These are phyloP conservation scores for Pythium rhizo-oryzae DNA, from an alignment of 352 stramenopile species.

Conservation along the genomic window DNA sequence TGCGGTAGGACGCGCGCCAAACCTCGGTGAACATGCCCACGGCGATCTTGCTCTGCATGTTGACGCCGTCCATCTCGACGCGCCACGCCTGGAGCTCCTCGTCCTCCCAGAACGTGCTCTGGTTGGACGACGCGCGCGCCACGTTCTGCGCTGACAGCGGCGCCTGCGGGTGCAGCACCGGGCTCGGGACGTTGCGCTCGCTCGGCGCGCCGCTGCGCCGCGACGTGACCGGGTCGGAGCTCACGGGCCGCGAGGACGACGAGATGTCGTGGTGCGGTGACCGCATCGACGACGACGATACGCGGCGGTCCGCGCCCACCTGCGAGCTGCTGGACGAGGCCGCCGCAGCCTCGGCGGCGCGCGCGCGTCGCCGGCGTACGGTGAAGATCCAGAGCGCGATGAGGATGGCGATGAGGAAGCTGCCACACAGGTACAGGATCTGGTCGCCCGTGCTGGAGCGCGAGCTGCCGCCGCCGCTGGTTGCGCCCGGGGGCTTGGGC, in stretches of 20 bases:
- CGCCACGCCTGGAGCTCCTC: conserved; percentile 45
- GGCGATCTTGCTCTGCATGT: conserved; percentile 29
- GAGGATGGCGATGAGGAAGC: conserved; percentile 40
- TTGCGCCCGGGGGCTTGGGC: not conserved
- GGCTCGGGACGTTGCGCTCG: not conserved
- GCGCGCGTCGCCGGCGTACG: conserved; percentile 23
- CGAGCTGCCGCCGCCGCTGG: not conserved
- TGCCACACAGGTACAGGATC: conserved; percentile 40
- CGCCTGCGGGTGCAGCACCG: not conserved
- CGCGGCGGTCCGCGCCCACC: not conserved
- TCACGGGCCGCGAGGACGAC: not conserved
- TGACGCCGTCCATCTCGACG: conserved; percentile 39
- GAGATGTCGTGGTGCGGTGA: not conserved
- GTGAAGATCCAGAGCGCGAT: conserved; percentile 29
- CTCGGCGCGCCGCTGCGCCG: not conserved
- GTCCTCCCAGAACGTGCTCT: conserved; percentile 35
- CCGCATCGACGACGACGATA: not conserved
- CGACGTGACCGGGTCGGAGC: not conserved
- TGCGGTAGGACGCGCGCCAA: conserved; percentile 44
- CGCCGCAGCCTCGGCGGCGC: not conserved
- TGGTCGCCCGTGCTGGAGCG: conserved; percentile 21
- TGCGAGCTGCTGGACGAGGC: not conserved
- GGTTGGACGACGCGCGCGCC: conserved; percentile 1
- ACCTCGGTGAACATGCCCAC: conserved; percentile 41
- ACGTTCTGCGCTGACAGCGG: not conserved